Evolutionary conservation across 768 basidiomycete genomes (phyloP).

Genomic region (Lanmaoa rubissima): DNA sequence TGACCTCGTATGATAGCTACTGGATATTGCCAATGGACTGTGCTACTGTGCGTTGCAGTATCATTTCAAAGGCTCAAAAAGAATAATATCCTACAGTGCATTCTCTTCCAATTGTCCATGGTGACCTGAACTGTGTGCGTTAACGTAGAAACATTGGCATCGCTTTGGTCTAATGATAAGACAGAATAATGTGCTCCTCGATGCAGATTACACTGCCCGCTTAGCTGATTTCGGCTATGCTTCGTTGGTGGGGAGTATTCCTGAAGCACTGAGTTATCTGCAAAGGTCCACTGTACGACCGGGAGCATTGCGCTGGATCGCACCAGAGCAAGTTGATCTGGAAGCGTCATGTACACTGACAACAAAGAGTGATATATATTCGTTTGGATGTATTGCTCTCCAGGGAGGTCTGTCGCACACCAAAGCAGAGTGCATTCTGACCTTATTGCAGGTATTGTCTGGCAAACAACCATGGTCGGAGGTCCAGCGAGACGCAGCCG

Average conservation of each 20-base stretch:
- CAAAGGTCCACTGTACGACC: constrained; percentile 26
- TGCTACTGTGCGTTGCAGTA: constrained; percentile 5
- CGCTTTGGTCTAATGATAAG: background rate
- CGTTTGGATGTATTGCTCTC: constrained; percentile 31
- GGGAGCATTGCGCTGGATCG: constrained; percentile 45
- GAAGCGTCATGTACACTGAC: constrained; percentile 5
- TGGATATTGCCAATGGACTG: constrained; percentile 15
- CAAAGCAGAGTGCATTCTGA: background rate
- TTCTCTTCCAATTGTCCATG: constrained; percentile 13
- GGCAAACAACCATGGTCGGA: constrained; percentile 15
- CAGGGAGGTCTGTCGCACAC: constrained; percentile 14
- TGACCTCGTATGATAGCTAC: constrained; percentile 14
- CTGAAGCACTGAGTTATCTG: constrained; percentile 1
- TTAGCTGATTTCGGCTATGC: constrained; percentile 45
- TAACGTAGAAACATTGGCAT: too few species aligned
- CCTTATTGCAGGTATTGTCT: constrained; percentile 21
- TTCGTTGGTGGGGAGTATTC: constrained; percentile 22
- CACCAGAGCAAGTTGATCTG: constrained; percentile 32
- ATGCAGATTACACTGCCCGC: constrained; percentile 29
- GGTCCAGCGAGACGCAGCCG: background rate
- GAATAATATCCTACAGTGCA: constrained; percentile 10
- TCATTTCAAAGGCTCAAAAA: background rate
- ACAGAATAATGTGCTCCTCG: constrained; percentile 21
- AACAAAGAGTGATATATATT: constrained; percentile 17
- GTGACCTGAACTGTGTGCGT: constrained; percentile 18